Evolutionary conservation across 208 protist species (phyloP).

Genomic region (Trypanosoma mega): DNA sequence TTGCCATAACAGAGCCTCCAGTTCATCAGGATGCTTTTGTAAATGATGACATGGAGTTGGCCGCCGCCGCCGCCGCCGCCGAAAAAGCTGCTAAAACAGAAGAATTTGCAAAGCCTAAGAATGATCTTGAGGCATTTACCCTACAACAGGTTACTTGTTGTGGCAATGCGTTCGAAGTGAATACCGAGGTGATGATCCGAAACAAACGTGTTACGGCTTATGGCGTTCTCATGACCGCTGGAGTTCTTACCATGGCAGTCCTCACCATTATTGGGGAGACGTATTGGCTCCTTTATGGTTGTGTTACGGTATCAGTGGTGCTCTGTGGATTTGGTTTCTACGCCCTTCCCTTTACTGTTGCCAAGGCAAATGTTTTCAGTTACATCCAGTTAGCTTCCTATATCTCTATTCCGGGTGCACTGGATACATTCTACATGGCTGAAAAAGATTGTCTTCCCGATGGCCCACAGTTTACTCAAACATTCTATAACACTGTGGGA

Average conservation of each 20-base stretch:
- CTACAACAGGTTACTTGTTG: neutral
- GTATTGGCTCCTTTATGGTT: slow-evolving; percentile 33
- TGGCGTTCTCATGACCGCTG: slow-evolving; percentile 34
- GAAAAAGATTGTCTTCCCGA: slow-evolving; percentile 31
- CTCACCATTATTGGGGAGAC: slow-evolving; percentile 32
- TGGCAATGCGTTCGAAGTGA: slow-evolving; percentile 22
- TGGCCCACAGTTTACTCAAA: slow-evolving; percentile 50
- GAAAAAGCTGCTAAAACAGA: neutral
- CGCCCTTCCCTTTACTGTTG: slow-evolving; percentile 40
- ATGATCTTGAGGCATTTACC: neutral
- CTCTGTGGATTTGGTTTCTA: slow-evolving; percentile 39
- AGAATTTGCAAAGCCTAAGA: neutral
- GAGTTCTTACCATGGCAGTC: slow-evolving; percentile 30
- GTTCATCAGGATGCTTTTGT: too few species aligned
- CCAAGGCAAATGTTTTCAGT: slow-evolving; percentile 50
- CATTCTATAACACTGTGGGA: slow-evolving; percentile 48
- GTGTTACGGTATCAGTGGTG: slow-evolving; percentile 29
- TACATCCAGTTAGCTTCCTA: slow-evolving; percentile 39
- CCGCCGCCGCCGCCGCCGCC: too few species aligned
- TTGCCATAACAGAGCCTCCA: too few species aligned
- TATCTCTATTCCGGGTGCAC: slow-evolving; percentile 39
- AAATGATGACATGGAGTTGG: too few species aligned
- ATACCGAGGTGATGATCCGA: slow-evolving; percentile 26
- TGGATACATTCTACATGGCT: slow-evolving; percentile 52
- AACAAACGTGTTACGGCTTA: slow-evolving; percentile 31